phyloP scores from a whole-genome alignment of 2,329 filamentous ascomycete genomes.

The Claviceps arundinis region DNA sequence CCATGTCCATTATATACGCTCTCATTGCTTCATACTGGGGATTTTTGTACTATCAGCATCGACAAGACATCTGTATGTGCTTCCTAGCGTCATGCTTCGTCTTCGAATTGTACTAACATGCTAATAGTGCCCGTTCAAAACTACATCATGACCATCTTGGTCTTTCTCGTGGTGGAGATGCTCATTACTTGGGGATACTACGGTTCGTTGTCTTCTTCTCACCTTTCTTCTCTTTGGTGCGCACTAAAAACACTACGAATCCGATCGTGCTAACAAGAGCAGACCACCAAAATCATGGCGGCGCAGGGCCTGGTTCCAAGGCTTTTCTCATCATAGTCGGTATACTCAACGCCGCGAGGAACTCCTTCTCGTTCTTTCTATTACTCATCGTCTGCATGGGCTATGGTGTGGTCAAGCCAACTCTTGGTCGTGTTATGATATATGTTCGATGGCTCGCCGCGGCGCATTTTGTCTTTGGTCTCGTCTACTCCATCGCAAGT shows the following conservation, averaged over 20 bases:
- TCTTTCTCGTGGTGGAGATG: constrained; percentile 92
- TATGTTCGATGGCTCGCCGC: constrained; percentile 84
- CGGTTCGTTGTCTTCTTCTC: constrained; percentile 33
- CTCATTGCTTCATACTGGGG: constrained; percentile 76
- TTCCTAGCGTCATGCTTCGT: too few relatives aligned
- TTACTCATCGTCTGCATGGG: constrained; percentile 98
- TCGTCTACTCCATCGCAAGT: constrained; percentile 84
- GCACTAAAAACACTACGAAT: neutral
- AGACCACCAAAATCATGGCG: constrained; percentile 89
- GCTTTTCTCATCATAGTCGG: constrained; percentile 84
- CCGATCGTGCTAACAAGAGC: constrained; percentile 19
- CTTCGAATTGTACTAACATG: neutral
- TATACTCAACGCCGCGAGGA: constrained; percentile 81
- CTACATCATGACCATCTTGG: constrained; percentile 93
- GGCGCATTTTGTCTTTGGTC: constrained; percentile 86
- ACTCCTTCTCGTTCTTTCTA: constrained; percentile 97
- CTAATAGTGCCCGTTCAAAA: constrained; percentile 79
- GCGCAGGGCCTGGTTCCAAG: constrained; percentile 70
- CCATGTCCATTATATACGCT: constrained; percentile 84
- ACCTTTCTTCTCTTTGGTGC: neutral
- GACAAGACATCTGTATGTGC: constrained; percentile 68
- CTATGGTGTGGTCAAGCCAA: constrained; percentile 92
- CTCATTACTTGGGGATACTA: constrained; percentile 99
- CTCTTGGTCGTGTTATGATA: constrained; percentile 84
- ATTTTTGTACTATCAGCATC: constrained; percentile 89